A percentile compares a stretch with the other conserved stretches of the same genome.
These are phyloP conservation scores for Penicillium diatomitis DNA, from an alignment of 495 filamentous ascomycete genomes.

Conservation along the genomic window DNA sequence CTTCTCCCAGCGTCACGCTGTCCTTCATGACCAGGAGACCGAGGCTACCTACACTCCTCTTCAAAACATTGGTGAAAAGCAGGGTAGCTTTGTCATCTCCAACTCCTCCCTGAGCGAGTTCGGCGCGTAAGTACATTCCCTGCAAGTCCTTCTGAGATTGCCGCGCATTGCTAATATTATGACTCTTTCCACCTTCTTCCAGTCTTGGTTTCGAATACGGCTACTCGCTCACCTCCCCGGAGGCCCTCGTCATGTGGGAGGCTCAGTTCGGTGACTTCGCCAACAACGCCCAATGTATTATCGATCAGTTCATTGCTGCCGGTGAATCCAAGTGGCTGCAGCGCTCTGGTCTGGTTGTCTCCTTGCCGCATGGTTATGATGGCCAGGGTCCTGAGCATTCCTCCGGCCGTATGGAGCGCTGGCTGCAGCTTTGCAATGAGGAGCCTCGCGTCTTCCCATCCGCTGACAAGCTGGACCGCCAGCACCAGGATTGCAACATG, in stretches of 20 bases:
- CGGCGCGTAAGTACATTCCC: conserved; percentile 32
- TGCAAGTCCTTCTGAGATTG: not conserved
- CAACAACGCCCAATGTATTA: conserved; percentile 98
- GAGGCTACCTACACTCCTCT: conserved; percentile 90
- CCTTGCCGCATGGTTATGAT: conserved; percentile 94
- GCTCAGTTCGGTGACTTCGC: conserved; percentile 99
- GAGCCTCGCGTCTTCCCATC: conserved; percentile 88
- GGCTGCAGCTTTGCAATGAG: conserved; percentile 95
- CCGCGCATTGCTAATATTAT: not conserved
- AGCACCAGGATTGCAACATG: conserved; percentile 99
- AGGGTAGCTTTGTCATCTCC: conserved; percentile 90
- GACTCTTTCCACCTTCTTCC: not conserved
- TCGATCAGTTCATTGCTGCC: conserved; percentile 97
- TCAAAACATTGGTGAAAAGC: conserved; percentile 76
- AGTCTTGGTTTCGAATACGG: conserved; percentile 93
- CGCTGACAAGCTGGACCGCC: conserved; percentile 80
- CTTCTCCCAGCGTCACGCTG: conserved; percentile 95
- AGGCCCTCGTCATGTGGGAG: conserved; percentile 97
- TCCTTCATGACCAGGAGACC: conserved; percentile 92
- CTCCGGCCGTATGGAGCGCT: conserved; percentile 93
- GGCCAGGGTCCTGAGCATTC: conserved; percentile 98
- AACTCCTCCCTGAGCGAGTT: conserved; percentile 97
- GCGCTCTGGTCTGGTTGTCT: conserved; percentile 88
- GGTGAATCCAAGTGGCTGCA: conserved; percentile 98
- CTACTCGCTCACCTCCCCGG: conserved; percentile 92